Conservation (phyloP, 2,329 filamentous ascomycete species). For the Alternaria brassicae region DNA sequence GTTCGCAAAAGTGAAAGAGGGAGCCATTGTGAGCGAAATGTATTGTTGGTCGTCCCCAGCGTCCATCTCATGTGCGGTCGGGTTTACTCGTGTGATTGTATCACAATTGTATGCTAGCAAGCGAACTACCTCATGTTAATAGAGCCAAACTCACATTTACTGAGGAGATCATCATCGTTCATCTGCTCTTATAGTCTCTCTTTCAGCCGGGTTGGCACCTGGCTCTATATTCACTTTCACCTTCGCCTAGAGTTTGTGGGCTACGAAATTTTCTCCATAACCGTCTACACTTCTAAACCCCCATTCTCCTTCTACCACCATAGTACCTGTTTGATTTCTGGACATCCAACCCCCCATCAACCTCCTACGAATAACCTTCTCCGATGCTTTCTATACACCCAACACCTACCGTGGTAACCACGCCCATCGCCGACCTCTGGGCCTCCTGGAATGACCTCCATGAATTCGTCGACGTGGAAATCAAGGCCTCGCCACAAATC, state of each 20-base stretch:
- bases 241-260: not conserved
- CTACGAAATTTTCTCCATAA: not conserved
- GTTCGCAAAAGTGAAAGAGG: not conserved
- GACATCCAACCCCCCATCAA: not conserved
- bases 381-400: not conserved
- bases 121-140: not conserved
- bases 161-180: not conserved
- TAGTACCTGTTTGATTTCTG: not conserved
- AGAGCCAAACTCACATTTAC: not conserved
- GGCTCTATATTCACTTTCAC: not conserved
- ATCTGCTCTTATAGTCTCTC: not conserved
- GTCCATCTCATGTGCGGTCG: not conserved
- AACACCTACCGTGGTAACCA: not conserved
- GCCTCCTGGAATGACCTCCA: not conserved
- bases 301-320: not conserved
- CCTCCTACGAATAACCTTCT: not conserved
- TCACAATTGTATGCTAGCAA: not conserved
- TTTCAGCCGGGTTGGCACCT: not conserved
- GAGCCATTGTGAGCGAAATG: not conserved
- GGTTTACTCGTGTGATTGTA: not conserved
- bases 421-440: not conserved
- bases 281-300: not conserved
- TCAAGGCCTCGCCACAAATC: not conserved
- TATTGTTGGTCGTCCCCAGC: not conserved
- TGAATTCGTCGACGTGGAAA: not conserved